A percentile compares a stretch with the other conserved stretches of the same genome.
phyloP scores from a whole-genome alignment of 371 early-diverging fungal species.

The Amoeboaphelidium occidentale region DNA sequence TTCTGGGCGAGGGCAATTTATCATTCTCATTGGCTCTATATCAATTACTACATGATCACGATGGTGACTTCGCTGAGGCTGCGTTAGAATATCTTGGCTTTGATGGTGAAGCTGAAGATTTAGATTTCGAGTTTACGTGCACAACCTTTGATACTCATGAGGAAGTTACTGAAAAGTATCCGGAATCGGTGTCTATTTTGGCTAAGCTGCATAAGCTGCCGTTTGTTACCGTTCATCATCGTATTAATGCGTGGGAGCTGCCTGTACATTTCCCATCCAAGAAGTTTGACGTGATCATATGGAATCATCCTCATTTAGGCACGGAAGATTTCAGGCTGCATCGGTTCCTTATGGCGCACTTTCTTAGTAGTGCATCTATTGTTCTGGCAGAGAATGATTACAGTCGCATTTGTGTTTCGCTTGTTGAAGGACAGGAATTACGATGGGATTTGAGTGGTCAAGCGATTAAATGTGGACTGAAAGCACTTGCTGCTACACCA shows the following conservation, averaged over 20 bases:
- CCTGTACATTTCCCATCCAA: not conserved
- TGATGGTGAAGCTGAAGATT: not conserved
- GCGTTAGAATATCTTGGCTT: not conserved
- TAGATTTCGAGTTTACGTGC: conserved; percentile 5
- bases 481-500: conserved; percentile 4
- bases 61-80: not conserved
- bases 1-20: conserved; percentile 22
- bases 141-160: conserved; percentile 19
- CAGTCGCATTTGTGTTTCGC: not conserved
- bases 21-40: conserved; percentile 19
- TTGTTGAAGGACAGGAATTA: conserved; percentile 21
- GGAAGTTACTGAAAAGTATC: conserved; percentile 16
- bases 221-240: conserved; percentile 11
- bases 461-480: conserved; percentile 10
- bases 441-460: conserved; percentile 20
- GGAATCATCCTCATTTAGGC: conserved; percentile 24
- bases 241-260: conserved; percentile 23
- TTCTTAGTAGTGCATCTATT: conserved; percentile 12
- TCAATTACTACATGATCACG: conserved; percentile 8
- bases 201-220: conserved; percentile 1
- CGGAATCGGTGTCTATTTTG: conserved; percentile 14
- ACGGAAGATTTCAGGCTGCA: conserved; percentile 25
- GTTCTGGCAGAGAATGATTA: conserved; percentile 6
- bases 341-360: conserved; percentile 25
- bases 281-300: conserved; percentile 1